Percentiles rank a stretch among this genome's conserved stretches.
Conservation (phyloP, 352 stramenopile species). For the Thraustochytrium striatum region DNA sequence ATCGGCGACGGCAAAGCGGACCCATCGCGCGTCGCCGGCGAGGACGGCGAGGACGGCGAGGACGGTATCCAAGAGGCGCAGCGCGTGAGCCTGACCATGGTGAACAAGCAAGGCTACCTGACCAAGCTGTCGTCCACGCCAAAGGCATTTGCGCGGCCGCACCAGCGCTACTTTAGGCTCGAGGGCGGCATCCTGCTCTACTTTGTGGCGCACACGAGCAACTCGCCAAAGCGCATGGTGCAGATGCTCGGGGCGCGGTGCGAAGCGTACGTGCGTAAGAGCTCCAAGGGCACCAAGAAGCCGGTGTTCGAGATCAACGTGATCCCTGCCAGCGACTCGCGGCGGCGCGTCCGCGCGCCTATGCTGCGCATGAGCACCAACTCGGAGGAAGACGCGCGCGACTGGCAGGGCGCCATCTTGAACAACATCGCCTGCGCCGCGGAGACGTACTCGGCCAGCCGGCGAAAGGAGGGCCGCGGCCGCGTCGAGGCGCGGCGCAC, state of each 20-base stretch:
- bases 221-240: neutral
- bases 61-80: neutral
- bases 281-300: neutral
- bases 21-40: neutral
- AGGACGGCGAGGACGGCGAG: neutral
- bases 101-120: slow-evolving; percentile 1
- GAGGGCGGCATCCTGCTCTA: slow-evolving; percentile 28
- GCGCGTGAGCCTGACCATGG: slow-evolving; percentile 13
- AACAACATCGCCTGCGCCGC: slow-evolving; percentile 41
- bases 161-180: slow-evolving; percentile 25
- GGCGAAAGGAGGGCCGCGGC: neutral
- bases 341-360: neutral
- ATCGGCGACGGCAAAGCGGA: slow-evolving; percentile 18
- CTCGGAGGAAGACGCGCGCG: slow-evolving; percentile 31
- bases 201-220: neutral
- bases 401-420: slow-evolving; percentile 20
- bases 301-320: slow-evolving; percentile 17
- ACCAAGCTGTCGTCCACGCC: slow-evolving; percentile 20
- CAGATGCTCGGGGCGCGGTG: slow-evolving; percentile 4
- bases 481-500: slow-evolving; percentile 14
- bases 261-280: neutral
- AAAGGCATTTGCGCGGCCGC: neutral
- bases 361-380: slow-evolving; percentile 38
- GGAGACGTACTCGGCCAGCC: too few species aligned
- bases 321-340: neutral